phyloP scores from a whole-genome alignment of 352 stramenopile species.

The Phytophthora tubulina region DNA sequence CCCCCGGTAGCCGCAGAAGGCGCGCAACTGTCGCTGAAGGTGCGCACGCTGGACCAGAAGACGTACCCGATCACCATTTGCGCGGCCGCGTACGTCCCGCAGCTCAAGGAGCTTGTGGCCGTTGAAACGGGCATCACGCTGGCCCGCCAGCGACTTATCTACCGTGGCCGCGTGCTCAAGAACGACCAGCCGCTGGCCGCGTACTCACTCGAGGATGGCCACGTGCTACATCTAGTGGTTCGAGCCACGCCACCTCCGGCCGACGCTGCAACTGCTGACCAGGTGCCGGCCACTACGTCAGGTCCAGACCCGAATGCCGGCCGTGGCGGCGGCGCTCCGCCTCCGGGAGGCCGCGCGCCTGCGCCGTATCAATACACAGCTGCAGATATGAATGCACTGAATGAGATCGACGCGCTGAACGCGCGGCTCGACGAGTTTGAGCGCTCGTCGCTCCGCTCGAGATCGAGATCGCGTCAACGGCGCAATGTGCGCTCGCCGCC shows the following conservation, averaged over 20 bases:
- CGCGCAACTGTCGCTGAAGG: constrained; percentile 71
- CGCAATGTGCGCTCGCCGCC: constrained; percentile 16
- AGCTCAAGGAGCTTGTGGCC: constrained; percentile 80
- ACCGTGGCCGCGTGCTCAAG: constrained; percentile 88
- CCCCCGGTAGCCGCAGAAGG: constrained; percentile 20
- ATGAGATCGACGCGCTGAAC: constrained; percentile 17
- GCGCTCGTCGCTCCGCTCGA: constrained; percentile 16
- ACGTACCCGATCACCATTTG: constrained; percentile 78
- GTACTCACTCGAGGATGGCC: constrained; percentile 84
- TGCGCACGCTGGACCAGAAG: constrained; percentile 86
- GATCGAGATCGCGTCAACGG: constrained; percentile 27
- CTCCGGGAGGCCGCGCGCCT: background rate
- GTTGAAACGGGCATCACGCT: constrained; percentile 76
- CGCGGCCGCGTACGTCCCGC: constrained; percentile 71
- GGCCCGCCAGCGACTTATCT: constrained; percentile 86
- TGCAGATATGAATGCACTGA: background rate
- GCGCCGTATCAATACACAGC: constrained; percentile 2
- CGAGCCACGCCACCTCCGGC: constrained; percentile 56
- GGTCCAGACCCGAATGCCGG: constrained; percentile 7
- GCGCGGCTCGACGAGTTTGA: constrained; percentile 30
- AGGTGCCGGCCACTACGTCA: constrained; percentile 33
- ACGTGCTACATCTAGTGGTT: constrained; percentile 84
- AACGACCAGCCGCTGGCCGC: constrained; percentile 80
- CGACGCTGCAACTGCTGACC: constrained; percentile 3
- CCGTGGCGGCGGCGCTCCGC: background rate